phyloP scores from a whole-genome alignment of 2,329 filamentous ascomycete species.

The Tricladium varicosporioides region DNA sequence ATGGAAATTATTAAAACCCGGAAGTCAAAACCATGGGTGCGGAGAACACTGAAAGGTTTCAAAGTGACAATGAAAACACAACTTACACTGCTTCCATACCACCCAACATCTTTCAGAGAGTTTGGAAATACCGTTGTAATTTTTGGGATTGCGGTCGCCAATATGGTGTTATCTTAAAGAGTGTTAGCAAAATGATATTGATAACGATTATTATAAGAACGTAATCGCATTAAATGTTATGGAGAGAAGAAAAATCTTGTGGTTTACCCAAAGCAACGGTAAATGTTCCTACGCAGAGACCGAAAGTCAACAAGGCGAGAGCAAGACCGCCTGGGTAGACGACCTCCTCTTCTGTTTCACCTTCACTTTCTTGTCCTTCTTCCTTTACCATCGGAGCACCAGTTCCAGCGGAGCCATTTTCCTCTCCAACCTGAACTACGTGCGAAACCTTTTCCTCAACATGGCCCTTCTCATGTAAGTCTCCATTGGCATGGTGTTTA shows the following conservation, averaged over 20 bases:
- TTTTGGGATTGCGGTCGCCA: conserved; percentile 41
- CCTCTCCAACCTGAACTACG: neutral
- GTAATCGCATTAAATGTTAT: too few species aligned
- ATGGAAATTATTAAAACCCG: neutral
- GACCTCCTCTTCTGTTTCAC: conserved; percentile 19
- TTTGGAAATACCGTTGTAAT: conserved; percentile 40
- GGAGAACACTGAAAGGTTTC: too few species aligned
- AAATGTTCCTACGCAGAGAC: conserved; percentile 47
- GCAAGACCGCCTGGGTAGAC: conserved; percentile 29
- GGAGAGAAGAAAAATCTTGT: too few species aligned
- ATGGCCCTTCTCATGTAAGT: conserved; percentile 5
- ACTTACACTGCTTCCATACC: conserved; percentile 27
- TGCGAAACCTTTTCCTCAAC: conserved; percentile 4
- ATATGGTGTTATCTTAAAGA: conserved; percentile 37
- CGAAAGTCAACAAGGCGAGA: conserved; percentile 43
- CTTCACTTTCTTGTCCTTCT: conserved; percentile 11
- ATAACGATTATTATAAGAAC: neutral
- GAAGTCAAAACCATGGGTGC: too few species aligned
- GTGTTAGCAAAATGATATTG: neutral
- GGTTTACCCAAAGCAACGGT: conserved; percentile 42
- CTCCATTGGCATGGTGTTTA: conserved; percentile 4
- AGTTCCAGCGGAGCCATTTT: neutral
- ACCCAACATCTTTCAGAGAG: conserved; percentile 39
- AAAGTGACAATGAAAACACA: neutral
- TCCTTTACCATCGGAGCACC: conserved; percentile 1